Percentiles rank a stretch among this genome's conserved stretches.
Evolutionary conservation across 768 basidiomycete genomes (phyloP).

Genomic region (Leccinum rimulosum): DNA sequence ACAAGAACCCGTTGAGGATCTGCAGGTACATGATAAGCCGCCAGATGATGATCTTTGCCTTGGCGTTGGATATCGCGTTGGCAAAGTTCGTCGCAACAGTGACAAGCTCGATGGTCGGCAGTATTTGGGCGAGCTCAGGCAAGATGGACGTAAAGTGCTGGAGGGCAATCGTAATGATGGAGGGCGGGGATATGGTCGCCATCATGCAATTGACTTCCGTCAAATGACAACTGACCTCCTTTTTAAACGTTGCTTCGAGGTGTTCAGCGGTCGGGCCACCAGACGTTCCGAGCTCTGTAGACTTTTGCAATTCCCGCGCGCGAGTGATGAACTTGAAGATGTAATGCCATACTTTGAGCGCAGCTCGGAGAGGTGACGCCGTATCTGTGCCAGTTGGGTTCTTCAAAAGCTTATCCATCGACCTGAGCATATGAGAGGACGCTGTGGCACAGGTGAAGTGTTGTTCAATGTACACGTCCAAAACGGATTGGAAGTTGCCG

Average conservation of each 20-base stretch:
- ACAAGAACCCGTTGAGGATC: conserved; percentile 83
- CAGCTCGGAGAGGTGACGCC: conserved; percentile 78
- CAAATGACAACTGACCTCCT: conserved; percentile 76
- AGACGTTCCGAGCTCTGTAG: conserved; percentile 74
- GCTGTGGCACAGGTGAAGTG: conserved; percentile 84
- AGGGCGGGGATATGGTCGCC: conserved; percentile 69
- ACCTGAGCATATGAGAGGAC: conserved; percentile 79
- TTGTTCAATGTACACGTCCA: conserved; percentile 89
- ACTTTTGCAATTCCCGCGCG: conserved; percentile 85
- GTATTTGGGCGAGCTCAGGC: conserved; percentile 82
- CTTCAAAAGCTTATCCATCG: conserved; percentile 79
- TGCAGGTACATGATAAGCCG: conserved; percentile 93
- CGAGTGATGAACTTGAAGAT: conserved; percentile 93
- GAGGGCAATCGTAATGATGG: conserved; percentile 91
- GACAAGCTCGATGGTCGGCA: conserved; percentile 78
- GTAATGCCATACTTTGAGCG: conserved; percentile 96
- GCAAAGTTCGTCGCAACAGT: conserved; percentile 85
- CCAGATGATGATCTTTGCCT: conserved; percentile 89
- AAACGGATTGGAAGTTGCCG: conserved; percentile 89
- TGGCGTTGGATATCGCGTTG: conserved; percentile 71
- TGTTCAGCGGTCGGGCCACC: conserved; percentile 83
- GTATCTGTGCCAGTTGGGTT: conserved; percentile 70
- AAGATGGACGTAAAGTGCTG: conserved; percentile 92
- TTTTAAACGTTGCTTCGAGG: conserved; percentile 80
- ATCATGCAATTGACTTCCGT: conserved; percentile 86